Evolutionary conservation across 108 stramenopile genomes (phyloP).

Genomic region (Hondaea fermentalgiana): DNA sequence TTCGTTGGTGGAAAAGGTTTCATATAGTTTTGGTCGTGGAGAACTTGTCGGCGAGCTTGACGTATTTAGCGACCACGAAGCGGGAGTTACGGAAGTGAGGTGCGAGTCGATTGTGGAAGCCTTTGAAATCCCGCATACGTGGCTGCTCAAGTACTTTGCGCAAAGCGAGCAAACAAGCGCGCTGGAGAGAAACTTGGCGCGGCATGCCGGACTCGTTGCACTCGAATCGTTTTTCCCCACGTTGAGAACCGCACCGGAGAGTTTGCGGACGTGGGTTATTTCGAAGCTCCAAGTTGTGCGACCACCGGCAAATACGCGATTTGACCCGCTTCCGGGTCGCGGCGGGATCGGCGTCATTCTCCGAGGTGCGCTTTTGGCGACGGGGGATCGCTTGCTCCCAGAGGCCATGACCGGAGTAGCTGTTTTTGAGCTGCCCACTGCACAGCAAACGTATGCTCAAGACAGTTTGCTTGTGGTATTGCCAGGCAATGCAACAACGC

Average conservation of each 20-base stretch:
- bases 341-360: neutral
- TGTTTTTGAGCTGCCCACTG: neutral
- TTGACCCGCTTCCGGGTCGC: neutral
- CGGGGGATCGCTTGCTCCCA: neutral
- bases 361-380: neutral
- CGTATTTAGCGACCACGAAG: neutral
- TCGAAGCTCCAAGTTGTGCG: neutral
- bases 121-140: neutral
- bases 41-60: neutral
- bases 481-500: neutral
- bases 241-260: neutral
- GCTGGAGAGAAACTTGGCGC: neutral
- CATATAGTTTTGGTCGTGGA: neutral
- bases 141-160: neutral
- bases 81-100: neutral
- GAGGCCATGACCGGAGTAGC: neutral
- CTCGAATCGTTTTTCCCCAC: neutral
- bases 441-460: neutral
- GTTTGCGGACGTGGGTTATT: neutral
- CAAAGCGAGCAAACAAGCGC: neutral
- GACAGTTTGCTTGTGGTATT: neutral
- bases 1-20: neutral
- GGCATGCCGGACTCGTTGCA: neutral
- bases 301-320: neutral
- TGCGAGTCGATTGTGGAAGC: neutral